Percentiles rank a stretch among this genome's conserved stretches.
Conservation (phyloP, 2,329 filamentous ascomycete species). For the Coniochaeta sp. region DNA sequence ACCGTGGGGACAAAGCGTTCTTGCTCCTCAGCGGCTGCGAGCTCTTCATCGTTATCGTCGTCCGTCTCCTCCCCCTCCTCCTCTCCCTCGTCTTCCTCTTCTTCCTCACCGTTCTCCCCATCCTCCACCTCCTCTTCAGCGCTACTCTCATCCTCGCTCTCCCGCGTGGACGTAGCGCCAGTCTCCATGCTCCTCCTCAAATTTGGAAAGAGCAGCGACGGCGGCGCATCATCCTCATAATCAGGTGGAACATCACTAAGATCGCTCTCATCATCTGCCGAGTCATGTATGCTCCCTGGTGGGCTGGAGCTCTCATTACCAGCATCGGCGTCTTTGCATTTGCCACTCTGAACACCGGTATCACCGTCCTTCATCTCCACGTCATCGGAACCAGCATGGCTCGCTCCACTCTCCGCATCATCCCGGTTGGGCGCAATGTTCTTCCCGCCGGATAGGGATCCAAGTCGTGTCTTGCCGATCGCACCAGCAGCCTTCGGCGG, state of each 20-base stretch:
- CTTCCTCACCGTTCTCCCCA: slow-evolving; percentile 12
- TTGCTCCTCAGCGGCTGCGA: background rate
- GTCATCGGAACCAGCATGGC: slow-evolving; percentile 24
- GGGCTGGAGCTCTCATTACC: slow-evolving; percentile 35
- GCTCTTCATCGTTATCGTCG: background rate
- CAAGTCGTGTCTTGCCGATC: slow-evolving; percentile 36
- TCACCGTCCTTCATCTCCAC: slow-evolving; percentile 35
- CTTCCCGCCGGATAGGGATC: slow-evolving; percentile 45
- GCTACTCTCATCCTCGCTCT: slow-evolving; percentile 7
- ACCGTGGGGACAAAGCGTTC: background rate
- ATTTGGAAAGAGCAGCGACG: slow-evolving; percentile 45
- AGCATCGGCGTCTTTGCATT: slow-evolving; percentile 16
- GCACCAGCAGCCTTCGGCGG: slow-evolving; percentile 29
- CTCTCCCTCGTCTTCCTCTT: slow-evolving; percentile 11
- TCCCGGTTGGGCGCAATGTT: slow-evolving; percentile 30
- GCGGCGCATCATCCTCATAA: slow-evolving; percentile 49
- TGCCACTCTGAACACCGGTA: slow-evolving; percentile 20
- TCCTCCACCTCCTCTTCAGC: slow-evolving; percentile 13
- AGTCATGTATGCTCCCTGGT: slow-evolving; percentile 54
- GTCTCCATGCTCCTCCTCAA: slow-evolving; percentile 29
- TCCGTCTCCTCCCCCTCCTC: slow-evolving; percentile 6
- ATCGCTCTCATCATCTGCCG: slow-evolving; percentile 62
- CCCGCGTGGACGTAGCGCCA: slow-evolving; percentile 8
- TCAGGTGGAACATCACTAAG: slow-evolving; percentile 55
- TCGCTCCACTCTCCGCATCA: slow-evolving; percentile 26